Percentiles rank a stretch among this genome's conserved stretches.
Conservation (phyloP, 192 early-diverging fungal species). For the Obelidium mucronatum region DNA sequence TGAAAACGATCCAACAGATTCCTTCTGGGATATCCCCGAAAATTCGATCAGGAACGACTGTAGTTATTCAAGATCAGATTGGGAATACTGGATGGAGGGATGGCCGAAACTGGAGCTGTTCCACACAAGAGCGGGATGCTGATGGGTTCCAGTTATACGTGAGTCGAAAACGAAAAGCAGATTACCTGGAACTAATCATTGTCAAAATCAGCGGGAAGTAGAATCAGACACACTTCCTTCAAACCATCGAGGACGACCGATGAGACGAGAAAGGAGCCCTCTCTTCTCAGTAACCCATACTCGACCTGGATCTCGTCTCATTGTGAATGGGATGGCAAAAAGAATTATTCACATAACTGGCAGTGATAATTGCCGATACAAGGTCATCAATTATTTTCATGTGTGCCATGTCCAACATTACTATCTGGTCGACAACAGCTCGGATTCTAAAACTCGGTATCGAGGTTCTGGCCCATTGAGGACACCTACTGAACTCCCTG, state of each 20-base stretch:
- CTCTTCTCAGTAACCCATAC: not conserved
- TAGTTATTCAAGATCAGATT: not conserved
- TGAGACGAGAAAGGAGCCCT: not conserved
- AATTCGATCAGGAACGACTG: not conserved
- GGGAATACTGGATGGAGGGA: no score
- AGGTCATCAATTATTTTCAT: slow-evolving; percentile 3
- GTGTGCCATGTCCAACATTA: not conserved
- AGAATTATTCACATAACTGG: slow-evolving; percentile 3
- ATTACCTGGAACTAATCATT: no score
- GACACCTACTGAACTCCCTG: not conserved
- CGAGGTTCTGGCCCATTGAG: not conserved
- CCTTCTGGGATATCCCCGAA: not conserved
- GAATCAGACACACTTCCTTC: not conserved
- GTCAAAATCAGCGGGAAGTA: not conserved
- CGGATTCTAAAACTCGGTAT: not conserved
- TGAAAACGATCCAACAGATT: not conserved
- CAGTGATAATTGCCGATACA: not conserved
- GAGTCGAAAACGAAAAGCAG: no score
- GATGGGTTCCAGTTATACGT: no score
- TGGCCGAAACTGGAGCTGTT: no score
- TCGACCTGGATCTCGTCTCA: not conserved
- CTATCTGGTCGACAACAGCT: not conserved
- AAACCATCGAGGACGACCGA: no score
- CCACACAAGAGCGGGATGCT: no score
- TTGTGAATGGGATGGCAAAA: slow-evolving; percentile 10